Base-by-base conservation (phyloP, 208 protist genomes). In the Trypanosoma platydactyli region DNA sequence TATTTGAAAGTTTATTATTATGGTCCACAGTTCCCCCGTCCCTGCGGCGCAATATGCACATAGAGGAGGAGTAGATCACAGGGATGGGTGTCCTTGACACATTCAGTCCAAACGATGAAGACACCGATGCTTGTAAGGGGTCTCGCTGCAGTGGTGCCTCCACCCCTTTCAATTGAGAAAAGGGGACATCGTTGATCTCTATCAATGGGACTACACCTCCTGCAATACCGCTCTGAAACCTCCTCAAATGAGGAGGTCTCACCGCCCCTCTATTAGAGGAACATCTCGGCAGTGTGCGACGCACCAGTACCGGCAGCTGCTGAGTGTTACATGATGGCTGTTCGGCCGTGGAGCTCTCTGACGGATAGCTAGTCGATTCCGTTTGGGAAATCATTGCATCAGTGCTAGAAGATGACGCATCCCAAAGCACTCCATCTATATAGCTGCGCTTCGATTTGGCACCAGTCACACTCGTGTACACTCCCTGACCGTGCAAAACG, bases 351-450 rank as follows among this genome's bases (percentile, higher is more conserved):
- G 13, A 38, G 24, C 7, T 30, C 49, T 76, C 84, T 11, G 88
- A 91, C 12, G 81, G 76, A 1, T 80, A 88, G 66, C 89, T 89
- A 44, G 84, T 84, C 46, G 89, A 90, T 74, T 88, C 84, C 46
- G 91, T 91, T 58, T 89, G 80, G 5, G 84, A 72, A 5, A 78
- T 79, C 40, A 89, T 88, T 25, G 87, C 68, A 25, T 59, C 42
- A 33, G 54, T 51, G 30, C 50, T 55, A 40, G 9, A 3, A 25
- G 3, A 4, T 40, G 38, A 63, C 5, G 20, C 61, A 30, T 11
- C 30, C 38, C 18, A 38, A 61, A 91, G 48, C 38, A 92, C 80
- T 7, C 89, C 89, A 56, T 92, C 83, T 3, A 77, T 66, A 66
- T 94, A 94, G 6, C 48, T 52, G 29, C 89, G 83, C 30, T 54